These are phyloP conservation scores for Rhynchospora breviuscula DNA, from an alignment of 176 grass and related monocot species.

Conservation along the genomic window DNA sequence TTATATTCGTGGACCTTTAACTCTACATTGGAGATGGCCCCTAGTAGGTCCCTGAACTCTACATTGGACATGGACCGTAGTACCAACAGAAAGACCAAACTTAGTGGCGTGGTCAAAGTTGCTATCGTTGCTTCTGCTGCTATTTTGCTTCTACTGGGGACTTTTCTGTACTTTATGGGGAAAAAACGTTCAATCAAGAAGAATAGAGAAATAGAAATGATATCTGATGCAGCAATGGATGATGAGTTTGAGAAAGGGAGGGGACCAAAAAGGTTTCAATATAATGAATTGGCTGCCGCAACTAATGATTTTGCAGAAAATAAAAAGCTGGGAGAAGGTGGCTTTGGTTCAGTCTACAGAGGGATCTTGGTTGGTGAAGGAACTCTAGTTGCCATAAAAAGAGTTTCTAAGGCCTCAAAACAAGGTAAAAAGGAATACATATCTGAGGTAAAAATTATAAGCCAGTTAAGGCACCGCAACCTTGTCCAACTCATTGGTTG, in stretches of 20 bases:
- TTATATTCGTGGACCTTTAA: too few species aligned
- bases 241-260: too few species aligned
- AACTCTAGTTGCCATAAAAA: constrained; percentile 47
- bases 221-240: constrained; percentile 8
- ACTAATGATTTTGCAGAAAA: constrained; percentile 31
- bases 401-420: too few species aligned
- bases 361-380: constrained; percentile 25
- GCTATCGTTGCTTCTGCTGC: too few species aligned
- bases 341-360: constrained; percentile 42
- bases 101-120: too few species aligned
- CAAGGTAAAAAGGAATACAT: too few species aligned
- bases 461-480: background rate
- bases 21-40: too few species aligned
- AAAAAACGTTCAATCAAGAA: background rate
- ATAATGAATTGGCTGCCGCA: constrained; percentile 19
- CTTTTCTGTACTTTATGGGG: background rate
- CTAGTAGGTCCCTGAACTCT: too few species aligned
- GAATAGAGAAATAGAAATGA: background rate
- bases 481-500: too few species aligned
- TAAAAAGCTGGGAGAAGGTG: constrained; percentile 48
- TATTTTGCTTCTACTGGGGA: too few species aligned
- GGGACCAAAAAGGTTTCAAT: background rate
- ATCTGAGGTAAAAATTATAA: constrained; percentile 9
- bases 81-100: too few species aligned
- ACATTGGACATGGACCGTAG: too few species aligned